A percentile compares a stretch with the other conserved stretches of the same genome.
Conservation (phyloP, 257 asterid genomes). For the Solanum phureja region DNA sequence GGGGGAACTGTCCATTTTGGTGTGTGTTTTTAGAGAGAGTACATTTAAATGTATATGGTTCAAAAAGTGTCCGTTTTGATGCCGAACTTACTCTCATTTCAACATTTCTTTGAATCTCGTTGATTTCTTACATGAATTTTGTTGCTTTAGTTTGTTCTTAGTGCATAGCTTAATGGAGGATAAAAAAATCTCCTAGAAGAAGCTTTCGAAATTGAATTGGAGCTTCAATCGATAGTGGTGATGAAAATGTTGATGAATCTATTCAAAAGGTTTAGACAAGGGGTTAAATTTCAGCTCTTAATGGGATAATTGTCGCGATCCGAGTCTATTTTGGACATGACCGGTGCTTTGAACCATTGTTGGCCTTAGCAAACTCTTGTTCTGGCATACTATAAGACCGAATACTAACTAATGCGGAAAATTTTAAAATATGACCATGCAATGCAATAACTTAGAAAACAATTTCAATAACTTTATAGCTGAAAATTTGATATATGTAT, state of each 20-base stretch:
- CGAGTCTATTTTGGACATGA: too few relatives aligned
- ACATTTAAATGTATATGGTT: rapidly evolving
- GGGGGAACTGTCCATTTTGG: not conserved
- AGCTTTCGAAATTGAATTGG: not conserved
- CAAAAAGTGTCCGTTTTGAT: not conserved
- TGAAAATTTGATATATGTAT: too few relatives aligned
- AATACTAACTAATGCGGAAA: too few relatives aligned
- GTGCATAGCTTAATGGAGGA: not conserved
- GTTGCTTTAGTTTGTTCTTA: not conserved
- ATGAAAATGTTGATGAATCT: not conserved
- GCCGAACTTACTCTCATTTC: not conserved
- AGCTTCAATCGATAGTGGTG: not conserved
- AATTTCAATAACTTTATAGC: too few relatives aligned
- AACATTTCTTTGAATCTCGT: not conserved
- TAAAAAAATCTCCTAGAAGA: not conserved
- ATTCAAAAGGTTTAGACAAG: not conserved
- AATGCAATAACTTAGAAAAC: too few relatives aligned
- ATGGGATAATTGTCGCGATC: too few relatives aligned
- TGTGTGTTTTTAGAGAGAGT: too few relatives aligned
- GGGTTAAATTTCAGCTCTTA: not conserved
- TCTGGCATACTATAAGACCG: too few relatives aligned
- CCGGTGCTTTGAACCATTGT: rapidly evolving
- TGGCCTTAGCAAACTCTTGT: too few relatives aligned
- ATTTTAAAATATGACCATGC: too few relatives aligned
- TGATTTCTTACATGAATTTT: not conserved